These are phyloP conservation scores for Rubus parviflorus DNA, from an alignment of 306 rosid species.

Conservation along the genomic window DNA sequence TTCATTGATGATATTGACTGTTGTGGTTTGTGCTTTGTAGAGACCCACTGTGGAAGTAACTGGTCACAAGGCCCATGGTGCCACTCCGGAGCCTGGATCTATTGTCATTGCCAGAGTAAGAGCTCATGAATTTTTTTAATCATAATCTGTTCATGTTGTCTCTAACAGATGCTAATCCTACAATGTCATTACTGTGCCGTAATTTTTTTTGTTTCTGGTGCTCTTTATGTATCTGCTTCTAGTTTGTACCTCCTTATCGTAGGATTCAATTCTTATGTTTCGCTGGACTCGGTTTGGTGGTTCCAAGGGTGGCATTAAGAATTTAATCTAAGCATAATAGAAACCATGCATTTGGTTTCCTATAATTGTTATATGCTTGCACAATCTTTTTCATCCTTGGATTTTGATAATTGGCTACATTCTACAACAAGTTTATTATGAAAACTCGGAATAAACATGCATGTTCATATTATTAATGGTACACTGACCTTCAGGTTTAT, in stretches of 20 bases:
- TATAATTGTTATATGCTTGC: no score
- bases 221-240: neutral
- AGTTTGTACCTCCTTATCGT: neutral
- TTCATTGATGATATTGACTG: neutral
- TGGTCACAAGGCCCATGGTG: slow-evolving; percentile 87
- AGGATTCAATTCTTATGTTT: neutral
- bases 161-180: neutral
- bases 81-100: slow-evolving; percentile 82
- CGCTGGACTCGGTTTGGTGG: neutral
- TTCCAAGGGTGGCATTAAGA: neutral
- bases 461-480: neutral
- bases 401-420: neutral
- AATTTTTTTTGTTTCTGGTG: neutral
- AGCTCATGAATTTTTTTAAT: neutral
- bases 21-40: slow-evolving; percentile 32
- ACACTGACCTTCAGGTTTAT: neutral
- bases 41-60: slow-evolving; percentile 77
- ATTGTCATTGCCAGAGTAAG: slow-evolving; percentile 75
- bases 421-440: neutral
- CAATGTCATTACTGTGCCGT: neutral
- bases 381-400: neutral
- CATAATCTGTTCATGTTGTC: neutral
- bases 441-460: neutral
- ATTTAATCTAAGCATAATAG: neutral
- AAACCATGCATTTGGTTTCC: neutral